phyloP scores from a whole-genome alignment of 495 filamentous ascomycete species.

The Oidiodendron maius region DNA sequence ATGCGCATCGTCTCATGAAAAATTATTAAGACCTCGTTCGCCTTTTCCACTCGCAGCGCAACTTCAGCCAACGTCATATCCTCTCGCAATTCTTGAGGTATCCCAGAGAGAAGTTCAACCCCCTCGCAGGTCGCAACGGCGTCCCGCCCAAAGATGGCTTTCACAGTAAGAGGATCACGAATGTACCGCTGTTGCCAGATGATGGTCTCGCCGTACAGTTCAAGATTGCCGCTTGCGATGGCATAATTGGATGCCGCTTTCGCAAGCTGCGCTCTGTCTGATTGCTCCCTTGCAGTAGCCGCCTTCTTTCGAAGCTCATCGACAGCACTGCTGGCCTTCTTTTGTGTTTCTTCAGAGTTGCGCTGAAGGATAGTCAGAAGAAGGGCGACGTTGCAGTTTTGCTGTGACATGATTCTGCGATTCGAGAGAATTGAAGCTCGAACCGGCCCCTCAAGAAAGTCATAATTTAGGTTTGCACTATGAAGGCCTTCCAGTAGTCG shows the following conservation, averaged over 20 bases:
- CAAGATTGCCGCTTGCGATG: constrained; percentile 25
- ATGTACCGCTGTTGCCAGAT: constrained; percentile 27
- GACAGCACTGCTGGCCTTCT: constrained; percentile 8
- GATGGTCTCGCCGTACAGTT: constrained; percentile 20
- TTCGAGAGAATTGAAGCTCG: constrained; percentile 1
- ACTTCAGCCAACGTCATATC: constrained; percentile 9
- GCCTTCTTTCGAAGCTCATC: constrained; percentile 20
- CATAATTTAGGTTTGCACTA: too few species aligned
- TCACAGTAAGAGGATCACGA: constrained; percentile 24
- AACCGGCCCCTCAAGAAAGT: too few species aligned
- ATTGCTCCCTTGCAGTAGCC: constrained; percentile 17
- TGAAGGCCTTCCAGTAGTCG: too few species aligned
- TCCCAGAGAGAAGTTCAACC: constrained; percentile 23
- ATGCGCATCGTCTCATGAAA: constrained; percentile 11
- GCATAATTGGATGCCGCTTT: constrained; percentile 20
- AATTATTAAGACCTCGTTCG: constrained; percentile 9
- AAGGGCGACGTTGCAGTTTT: constrained; percentile 18
- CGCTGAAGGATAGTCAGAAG: constrained; percentile 8
- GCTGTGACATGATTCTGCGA: constrained; percentile 6
- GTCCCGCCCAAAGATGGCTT: constrained; percentile 13
- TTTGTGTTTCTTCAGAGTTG: constrained; percentile 12
- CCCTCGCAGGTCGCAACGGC: constrained; percentile 11
- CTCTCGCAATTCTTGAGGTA: constrained; percentile 6
- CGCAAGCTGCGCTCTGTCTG: constrained; percentile 24
- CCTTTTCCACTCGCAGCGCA: constrained; percentile 7